Conservation (phyloP, 495 filamentous ascomycete genomes). For the Paragyromitra xinjiangensis region DNA sequence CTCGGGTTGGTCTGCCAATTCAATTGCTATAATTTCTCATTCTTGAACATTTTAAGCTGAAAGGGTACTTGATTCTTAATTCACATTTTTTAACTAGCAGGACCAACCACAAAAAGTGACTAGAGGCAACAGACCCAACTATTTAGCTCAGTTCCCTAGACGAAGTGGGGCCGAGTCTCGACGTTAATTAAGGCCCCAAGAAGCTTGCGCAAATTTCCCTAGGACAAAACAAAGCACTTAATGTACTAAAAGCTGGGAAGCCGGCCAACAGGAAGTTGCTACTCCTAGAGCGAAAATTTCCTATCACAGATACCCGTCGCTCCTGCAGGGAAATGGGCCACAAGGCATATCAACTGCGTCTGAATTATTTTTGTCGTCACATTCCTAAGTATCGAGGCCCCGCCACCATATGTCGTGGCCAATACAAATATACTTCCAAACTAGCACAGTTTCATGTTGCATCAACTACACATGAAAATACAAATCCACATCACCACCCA, state of each 20-base stretch:
- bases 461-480: conserved; percentile 25
- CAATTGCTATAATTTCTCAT: neutral
- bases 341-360: neutral
- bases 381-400: conserved; percentile 16
- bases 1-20: neutral
- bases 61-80: neutral
- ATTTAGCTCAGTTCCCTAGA: too few relatives aligned
- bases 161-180: too few relatives aligned
- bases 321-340: neutral
- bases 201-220: too few relatives aligned
- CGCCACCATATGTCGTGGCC: neutral
- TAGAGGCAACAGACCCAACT: too few relatives aligned
- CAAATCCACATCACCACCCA: conserved; percentile 16
- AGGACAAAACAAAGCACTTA: too few relatives aligned
- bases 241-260: too few relatives aligned
- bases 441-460: conserved; percentile 3
- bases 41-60: neutral
- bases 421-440: conserved; percentile 13
- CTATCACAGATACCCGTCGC: neutral
- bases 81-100: too few relatives aligned
- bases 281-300: too few relatives aligned
- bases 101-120: too few relatives aligned
- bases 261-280: too few relatives aligned
- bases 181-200: too few relatives aligned
- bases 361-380: conserved; percentile 14